Base-by-base conservation (phyloP, 225 moss, liverwort and hornwort genomes). In the Polytrichum commune region DNA sequence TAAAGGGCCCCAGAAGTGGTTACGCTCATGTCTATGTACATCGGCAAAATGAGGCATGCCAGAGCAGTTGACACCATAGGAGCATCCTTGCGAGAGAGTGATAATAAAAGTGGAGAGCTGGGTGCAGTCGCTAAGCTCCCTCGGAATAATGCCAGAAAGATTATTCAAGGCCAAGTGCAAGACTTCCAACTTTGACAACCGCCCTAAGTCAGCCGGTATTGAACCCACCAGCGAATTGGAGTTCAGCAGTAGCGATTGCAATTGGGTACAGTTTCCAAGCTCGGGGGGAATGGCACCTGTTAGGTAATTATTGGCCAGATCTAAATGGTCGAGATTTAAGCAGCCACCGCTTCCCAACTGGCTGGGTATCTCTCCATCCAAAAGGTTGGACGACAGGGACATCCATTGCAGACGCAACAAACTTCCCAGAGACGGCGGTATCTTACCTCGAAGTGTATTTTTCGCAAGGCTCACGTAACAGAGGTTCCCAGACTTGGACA, bases 81-180 rank as follows among this genome's bases (percentile, higher is more conserved):
- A 80, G 77, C 90, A 93, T 56, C 86, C 84, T 77, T 72, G 86
- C 32, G 81, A 81, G 66, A 76, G 78, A 56, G 86, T 80, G 67
- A 95, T 79, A 54, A 95, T 82, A 58, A 93, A 72, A 68, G 76
- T 79, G 58, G 86, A 83, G 62, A 95, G 95, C 73, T 80, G 71
- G 27, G 67, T 81, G 73, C 93, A 93, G 72, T 76, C 38, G 22
- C 84, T 79, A 60, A 95, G 77, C 53, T 85, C 74, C 25, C 76
- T 29, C 27, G 95, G 95, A 30, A 95, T 66, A 28, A 18, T 71
- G 67, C 95, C 95, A 60, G 89, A 88, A 58, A 95, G 75, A 63
- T 71, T 78, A 69, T 95, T 95, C 77, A 84, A 77, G 32, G 85
- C 90, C 32, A 95, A 69, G 74, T 95, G 81, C 32, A 95, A 81